phyloP scores from a whole-genome alignment of 1,284 basidiomycete species.

The Dichomitus squalens region DNA sequence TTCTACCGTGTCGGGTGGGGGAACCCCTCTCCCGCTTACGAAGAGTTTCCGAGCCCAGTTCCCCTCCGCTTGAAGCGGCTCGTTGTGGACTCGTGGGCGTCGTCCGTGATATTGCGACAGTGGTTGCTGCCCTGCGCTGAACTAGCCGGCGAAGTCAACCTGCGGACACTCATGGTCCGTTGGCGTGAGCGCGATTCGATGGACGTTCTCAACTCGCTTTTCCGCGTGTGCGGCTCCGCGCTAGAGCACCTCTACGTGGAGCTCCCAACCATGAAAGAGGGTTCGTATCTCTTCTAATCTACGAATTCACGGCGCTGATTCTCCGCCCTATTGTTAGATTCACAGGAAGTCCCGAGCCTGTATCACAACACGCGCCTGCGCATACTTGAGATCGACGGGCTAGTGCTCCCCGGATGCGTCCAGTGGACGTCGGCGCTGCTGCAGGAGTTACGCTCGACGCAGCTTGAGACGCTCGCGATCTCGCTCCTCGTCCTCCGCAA shows the following conservation, averaged over 20 bases:
- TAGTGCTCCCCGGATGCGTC: conserved; percentile 22
- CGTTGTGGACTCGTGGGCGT: conserved; percentile 22
- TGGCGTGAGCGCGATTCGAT: conserved; percentile 22
- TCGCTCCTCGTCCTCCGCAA: conserved; percentile 20
- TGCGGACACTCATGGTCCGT: conserved; percentile 19
- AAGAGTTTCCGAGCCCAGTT: not conserved
- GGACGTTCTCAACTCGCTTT: conserved; percentile 17
- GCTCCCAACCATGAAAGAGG: conserved; percentile 15
- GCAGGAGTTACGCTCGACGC: conserved; percentile 7
- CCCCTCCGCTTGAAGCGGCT: conserved; percentile 15
- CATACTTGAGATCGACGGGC: conserved; percentile 21
- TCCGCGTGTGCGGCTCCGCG: conserved; percentile 18
- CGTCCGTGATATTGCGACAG: conserved; percentile 15
- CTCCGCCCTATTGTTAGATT: not conserved
- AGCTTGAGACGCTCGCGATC: conserved; percentile 18
- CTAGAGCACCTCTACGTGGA: conserved; percentile 23
- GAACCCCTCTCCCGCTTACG: conserved; percentile 7
- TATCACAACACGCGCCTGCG: conserved; percentile 17
- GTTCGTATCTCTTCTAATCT: conserved; percentile 3
- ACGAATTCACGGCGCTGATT: not conserved
- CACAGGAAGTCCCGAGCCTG: conserved; percentile 11
- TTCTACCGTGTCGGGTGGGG: conserved; percentile 23
- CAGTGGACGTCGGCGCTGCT: conserved; percentile 14
- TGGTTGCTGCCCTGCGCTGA: conserved; percentile 20
- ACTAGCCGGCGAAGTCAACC: conserved; percentile 7